Base-by-base conservation (phyloP, 129 eudicot genomes). In the Pseudognaphalium luteoalbum region DNA sequence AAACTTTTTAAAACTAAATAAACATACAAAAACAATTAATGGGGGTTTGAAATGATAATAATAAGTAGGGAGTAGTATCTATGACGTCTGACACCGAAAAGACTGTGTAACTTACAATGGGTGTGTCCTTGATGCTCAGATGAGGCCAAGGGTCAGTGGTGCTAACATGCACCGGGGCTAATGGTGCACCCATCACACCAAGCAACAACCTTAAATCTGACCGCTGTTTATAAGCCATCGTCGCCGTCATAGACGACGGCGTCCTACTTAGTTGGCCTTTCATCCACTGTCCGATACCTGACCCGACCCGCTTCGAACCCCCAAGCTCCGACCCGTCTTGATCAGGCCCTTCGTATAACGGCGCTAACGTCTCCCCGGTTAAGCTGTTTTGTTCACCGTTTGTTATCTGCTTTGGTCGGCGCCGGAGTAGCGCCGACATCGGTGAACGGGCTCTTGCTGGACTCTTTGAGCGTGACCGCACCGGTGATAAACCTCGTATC, bases 111-210 rank as follows among this genome's bases (percentile, higher is more conserved):
- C 90, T 81, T 80, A 92, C 97, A 82, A 92, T 92, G 59, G 96
- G 97, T 7, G 96, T 92, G 73, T 92, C 96, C 70, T 92, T 92
- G 68, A 92, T 85, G 81, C 96, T 69, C 33, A 89, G 92, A 75
- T 89, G 97, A 80, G 92, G 92, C 80, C 86, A 52, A 54, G 97
- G 92, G 74, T 92, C 97, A 4, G 70, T 70, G 41, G 84, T 59
- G 86, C 84, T 65, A 71, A 92, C 96, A 74, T 92, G 88, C 76
- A 89, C 88, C 52, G 97, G 97, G 14, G 96, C 93, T 0, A 92
- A 80, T 0, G 97, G 97, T 47, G 97, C 97, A 25, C 97, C 97
- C 97, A 92, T 89, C 3, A 92, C 97, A 5, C 97, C 97, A 16
- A 92, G 92, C 81, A 92, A 72, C 56, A 92, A 80, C 75, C 97